These are phyloP conservation scores for Miscanthus lutarioriparius DNA, from an alignment of 176 grass and related monocot species.

Conservation along the genomic window DNA sequence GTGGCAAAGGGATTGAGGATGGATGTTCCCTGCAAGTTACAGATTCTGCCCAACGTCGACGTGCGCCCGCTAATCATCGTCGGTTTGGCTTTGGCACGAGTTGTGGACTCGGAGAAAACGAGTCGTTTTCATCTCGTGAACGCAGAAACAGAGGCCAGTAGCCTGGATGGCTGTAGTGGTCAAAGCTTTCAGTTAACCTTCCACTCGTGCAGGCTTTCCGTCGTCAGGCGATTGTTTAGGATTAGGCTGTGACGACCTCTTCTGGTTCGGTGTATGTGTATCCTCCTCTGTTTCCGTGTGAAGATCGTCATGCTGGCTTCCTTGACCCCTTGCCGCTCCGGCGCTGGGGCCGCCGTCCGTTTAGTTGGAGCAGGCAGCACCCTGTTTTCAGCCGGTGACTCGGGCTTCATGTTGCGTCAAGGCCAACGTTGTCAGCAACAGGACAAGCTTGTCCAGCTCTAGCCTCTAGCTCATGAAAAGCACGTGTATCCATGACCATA, in stretches of 20 bases:
- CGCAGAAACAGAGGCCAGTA: background rate
- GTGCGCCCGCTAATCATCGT: background rate
- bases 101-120: background rate
- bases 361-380: background rate
- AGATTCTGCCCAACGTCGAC: slow-evolving; percentile 2
- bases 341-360: background rate
- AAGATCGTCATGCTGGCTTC: background rate
- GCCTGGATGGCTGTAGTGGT: background rate
- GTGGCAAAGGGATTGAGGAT: background rate
- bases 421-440: background rate
- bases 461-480: background rate
- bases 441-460: background rate
- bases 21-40: slow-evolving; percentile 9
- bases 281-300: background rate
- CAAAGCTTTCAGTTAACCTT: background rate
- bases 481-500: background rate
- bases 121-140: background rate
- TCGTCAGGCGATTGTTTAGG: background rate
- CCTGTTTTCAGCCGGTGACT: background rate
- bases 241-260: background rate
- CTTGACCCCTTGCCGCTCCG: background rate
- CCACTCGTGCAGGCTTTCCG: background rate
- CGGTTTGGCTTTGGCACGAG: background rate
- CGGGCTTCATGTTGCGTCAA: background rate
- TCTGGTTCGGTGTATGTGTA: background rate